Evolutionary conservation across 163 green algal species (phyloP).

Genomic region (Chloromonas sp.): DNA sequence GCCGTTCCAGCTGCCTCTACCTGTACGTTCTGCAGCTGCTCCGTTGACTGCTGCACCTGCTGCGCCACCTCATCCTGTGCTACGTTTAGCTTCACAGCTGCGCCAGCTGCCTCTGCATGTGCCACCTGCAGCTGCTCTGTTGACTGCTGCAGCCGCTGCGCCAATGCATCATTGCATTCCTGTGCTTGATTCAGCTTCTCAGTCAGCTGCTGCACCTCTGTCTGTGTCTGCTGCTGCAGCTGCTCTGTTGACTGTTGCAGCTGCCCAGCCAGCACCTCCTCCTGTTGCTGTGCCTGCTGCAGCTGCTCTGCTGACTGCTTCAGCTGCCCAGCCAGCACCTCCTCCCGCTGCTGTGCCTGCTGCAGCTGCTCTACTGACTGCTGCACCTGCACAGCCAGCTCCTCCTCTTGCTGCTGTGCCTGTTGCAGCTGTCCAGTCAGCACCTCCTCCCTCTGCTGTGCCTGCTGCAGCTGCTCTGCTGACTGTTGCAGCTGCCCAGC

Average conservation of each 20-base stretch:
- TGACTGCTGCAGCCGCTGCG: neutral
- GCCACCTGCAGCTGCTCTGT: neutral
- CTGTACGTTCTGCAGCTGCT: neutral
- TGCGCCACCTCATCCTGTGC: slow-evolving; percentile 5
- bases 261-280: neutral
- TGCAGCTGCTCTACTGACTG: neutral
- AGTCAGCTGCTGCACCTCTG: slow-evolving; percentile 5
- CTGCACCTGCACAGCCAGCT: neutral
- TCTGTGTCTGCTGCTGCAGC: neutral
- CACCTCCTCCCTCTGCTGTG: neutral
- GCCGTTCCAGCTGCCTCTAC: neutral
- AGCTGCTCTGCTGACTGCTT: neutral
- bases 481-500: neutral
- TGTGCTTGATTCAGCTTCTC: slow-evolving; percentile 3
- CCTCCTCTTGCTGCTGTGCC: neutral
- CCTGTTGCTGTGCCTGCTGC: neutral
- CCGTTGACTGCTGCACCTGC: slow-evolving; percentile 1
- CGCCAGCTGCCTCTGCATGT: neutral
- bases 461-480: neutral
- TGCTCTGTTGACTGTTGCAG: neutral
- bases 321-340: neutral
- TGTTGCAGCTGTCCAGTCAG: neutral
- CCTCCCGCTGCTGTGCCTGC: neutral
- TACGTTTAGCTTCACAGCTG: slow-evolving; percentile 1
- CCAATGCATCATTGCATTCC: neutral